Evolutionary conservation across 495 filamentous ascomycete species (phyloP).

Genomic region (Aspergillus coremiiformis): DNA sequence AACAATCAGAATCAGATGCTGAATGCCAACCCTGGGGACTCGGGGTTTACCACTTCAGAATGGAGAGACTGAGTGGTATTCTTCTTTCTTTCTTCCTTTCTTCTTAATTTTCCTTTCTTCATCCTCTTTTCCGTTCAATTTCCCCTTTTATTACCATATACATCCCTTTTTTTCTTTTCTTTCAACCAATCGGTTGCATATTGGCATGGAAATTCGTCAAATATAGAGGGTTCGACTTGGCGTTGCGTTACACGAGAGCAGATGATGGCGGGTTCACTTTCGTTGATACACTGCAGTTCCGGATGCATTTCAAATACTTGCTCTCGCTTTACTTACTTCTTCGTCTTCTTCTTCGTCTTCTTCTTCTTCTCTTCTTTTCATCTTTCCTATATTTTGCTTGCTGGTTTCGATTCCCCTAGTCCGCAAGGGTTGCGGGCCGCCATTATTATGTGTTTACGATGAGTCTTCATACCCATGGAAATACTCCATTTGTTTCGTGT

Average conservation of each 20-base stretch:
- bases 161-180: constrained; percentile 2
- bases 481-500: constrained; percentile 7
- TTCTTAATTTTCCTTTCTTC: constrained; percentile 3
- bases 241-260: constrained; percentile 26
- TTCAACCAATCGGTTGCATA: background rate
- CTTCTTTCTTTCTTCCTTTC: constrained; percentile 4
- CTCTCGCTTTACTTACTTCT: background rate
- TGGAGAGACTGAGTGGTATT: constrained; percentile 23
- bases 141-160: constrained; percentile 4
- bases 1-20: constrained; percentile 27
- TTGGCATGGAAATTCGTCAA: constrained; percentile 7
- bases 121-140: constrained; percentile 4
- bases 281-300: constrained; percentile 7
- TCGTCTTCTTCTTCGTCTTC: constrained; percentile 5
- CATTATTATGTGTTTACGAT: constrained; percentile 18
- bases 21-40: constrained; percentile 26
- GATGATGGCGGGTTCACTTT: constrained; percentile 13
- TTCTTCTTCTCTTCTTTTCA: constrained; percentile 1
- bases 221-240: constrained; percentile 24
- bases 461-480: constrained; percentile 17
- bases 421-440: constrained; percentile 4
- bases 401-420: constrained; percentile 8
- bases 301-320: background rate
- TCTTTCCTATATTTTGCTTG: background rate
- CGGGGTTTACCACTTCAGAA: constrained; percentile 26